Percentiles rank a stretch among this genome's conserved stretches.
phyloP scores from a whole-genome alignment of 2,329 filamentous ascomycete genomes.

The Teratosphaeria nubilosa region DNA sequence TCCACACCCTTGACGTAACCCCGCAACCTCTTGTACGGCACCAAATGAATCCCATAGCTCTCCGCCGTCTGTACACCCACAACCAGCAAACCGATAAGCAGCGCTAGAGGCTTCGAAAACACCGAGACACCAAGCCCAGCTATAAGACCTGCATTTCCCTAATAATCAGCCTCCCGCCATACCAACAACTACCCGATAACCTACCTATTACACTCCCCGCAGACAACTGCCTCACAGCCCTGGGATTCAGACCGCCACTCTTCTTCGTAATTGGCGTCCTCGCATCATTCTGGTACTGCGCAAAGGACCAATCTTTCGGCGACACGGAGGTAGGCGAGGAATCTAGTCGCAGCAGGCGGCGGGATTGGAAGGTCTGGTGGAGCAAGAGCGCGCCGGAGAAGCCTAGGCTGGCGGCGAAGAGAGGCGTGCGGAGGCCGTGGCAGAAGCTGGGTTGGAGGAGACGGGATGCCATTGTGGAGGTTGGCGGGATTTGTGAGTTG shows the following conservation, averaged over 20 bases:
- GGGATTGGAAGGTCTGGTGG: slow-evolving; percentile 20
- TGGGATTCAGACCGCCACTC: slow-evolving; percentile 31
- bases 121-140: slow-evolving; percentile 55
- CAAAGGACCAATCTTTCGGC: slow-evolving; percentile 30
- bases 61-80: slow-evolving; percentile 50
- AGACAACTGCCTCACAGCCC: slow-evolving; percentile 35
- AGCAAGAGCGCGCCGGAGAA: slow-evolving; percentile 15
- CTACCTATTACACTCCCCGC: slow-evolving; percentile 37
- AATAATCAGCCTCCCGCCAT: neutral
- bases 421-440: slow-evolving; percentile 24
- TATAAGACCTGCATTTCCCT: no score
- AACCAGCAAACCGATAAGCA: slow-evolving; percentile 56
- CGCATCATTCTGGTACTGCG: slow-evolving; percentile 30
- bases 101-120: slow-evolving; percentile 60
- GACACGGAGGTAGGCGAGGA: slow-evolving; percentile 15
- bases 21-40: slow-evolving; percentile 41
- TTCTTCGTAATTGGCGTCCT: slow-evolving; percentile 28
- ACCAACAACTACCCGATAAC: neutral
- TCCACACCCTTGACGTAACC: slow-evolving; percentile 42
- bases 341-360: slow-evolving; percentile 29
- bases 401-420: slow-evolving; percentile 20
- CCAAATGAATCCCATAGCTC: slow-evolving; percentile 41
- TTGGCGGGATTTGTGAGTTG: neutral
- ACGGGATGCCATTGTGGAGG: slow-evolving; percentile 28
- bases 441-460: slow-evolving; percentile 31